A percentile compares a stretch with the other conserved stretches of the same genome.
phyloP scores from a whole-genome alignment of 805 yeast genomes.

The Lachancea thermotolerans region DNA sequence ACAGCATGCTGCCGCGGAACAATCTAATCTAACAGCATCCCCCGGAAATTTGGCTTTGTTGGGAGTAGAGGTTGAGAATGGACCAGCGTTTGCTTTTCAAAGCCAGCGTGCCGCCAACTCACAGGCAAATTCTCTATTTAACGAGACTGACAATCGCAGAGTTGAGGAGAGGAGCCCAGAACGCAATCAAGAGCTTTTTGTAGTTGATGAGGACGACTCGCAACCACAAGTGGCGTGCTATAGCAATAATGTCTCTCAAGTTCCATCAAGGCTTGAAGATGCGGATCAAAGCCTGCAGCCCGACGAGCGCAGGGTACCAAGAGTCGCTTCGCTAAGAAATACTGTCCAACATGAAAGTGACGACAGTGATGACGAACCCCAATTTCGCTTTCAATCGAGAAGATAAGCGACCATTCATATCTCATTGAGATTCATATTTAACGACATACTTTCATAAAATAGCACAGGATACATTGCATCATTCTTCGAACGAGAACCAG shows the following conservation, averaged over 20 bases:
- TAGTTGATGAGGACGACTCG: conserved; percentile 7
- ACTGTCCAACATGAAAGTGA: conserved; percentile 16
- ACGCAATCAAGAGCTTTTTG: conserved; percentile 3
- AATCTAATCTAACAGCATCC: background rate
- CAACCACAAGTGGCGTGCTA: background rate
- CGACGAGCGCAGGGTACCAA: background rate
- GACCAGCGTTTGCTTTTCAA: background rate
- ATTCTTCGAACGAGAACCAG: conserved; percentile 18
- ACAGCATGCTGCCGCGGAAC: background rate
- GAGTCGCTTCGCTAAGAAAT: background rate
- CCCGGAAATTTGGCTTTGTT: background rate
- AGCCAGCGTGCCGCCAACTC: background rate
- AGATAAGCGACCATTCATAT: background rate
- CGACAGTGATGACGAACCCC: conserved; percentile 33
- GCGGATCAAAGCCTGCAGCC: background rate
- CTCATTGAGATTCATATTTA: background rate
- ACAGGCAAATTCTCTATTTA: background rate
- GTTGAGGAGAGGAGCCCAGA: background rate
- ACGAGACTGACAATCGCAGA: background rate
- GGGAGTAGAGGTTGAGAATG: conserved; percentile 3
- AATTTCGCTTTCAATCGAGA: conserved; percentile 30
- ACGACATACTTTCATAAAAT: background rate
- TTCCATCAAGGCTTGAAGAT: background rate
- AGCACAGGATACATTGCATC: background rate
- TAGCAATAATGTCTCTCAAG: background rate